Conservation (phyloP, 2,329 filamentous ascomycete genomes). For the Aspergillus proliferans region DNA sequence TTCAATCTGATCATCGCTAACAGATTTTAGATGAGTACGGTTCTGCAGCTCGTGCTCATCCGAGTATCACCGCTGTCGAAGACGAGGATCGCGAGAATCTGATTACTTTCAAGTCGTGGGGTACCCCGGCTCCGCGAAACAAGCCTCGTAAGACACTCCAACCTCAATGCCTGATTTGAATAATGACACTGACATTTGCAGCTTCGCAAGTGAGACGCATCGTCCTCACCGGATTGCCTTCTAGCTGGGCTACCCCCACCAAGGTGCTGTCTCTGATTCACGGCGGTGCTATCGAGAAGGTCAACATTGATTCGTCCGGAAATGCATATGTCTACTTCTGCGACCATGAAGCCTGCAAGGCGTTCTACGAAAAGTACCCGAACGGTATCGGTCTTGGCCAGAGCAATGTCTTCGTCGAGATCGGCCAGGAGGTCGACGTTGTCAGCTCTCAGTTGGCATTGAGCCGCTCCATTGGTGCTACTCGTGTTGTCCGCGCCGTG, state of each 20-base stretch:
- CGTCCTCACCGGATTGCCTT: constrained; percentile 32
- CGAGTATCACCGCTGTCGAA: constrained; percentile 3
- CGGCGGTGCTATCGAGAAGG: constrained; percentile 32
- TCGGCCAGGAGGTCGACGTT: constrained; percentile 35
- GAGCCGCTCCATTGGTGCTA: constrained; percentile 35
- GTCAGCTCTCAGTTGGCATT: constrained; percentile 37
- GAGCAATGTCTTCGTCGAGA: constrained; percentile 29
- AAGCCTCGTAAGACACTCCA: constrained; percentile 18
- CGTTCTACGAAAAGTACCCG: constrained; percentile 30
- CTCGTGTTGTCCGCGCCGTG: constrained; percentile 42
- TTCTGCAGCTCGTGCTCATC: not conserved
- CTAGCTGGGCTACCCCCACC: constrained; percentile 19
- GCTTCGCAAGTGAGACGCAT: constrained; percentile 25
- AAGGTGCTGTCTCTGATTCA: constrained; percentile 34
- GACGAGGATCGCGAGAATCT: constrained; percentile 26
- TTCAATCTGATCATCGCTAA: not conserved
- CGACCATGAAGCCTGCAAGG: constrained; percentile 26
- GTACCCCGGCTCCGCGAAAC: constrained; percentile 18
- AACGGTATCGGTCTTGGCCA: constrained; percentile 32
- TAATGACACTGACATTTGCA: constrained; percentile 5
- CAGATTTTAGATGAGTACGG: not conserved
- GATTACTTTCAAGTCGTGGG: constrained; percentile 27
- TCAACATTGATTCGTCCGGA: constrained; percentile 16
- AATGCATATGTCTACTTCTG: constrained; percentile 33
- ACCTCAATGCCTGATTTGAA: not conserved